Base-by-base conservation (phyloP, 23 red algal species). In the Gracilaria domingensis region DNA sequence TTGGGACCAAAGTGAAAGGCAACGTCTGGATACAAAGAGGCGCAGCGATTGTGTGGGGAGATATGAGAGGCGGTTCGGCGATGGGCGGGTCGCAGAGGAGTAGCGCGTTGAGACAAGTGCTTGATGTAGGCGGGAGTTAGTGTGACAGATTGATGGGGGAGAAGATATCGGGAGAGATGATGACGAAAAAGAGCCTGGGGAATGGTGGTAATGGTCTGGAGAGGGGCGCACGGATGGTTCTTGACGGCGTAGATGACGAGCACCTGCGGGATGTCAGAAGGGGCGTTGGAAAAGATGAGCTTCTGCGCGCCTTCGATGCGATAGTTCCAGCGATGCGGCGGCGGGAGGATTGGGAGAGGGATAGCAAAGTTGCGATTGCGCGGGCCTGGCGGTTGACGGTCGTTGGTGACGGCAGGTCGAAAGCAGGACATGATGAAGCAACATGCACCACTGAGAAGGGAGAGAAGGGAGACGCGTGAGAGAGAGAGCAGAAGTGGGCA, bases 1-100 rank as follows among this genome's bases (percentile, higher is more conserved):
- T 80, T 62, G 28, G 50, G 50, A 42, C 87, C 87, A 66, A 90
- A 90, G 73, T 75, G 74, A 35, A 64, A 81, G 20, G 87, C 87
- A 30, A 81, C 26, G 76, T 90, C 87, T 49, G 76, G 76, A 53
- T 49, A 53, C 14, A 90, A 57, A 14, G 66, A 55, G 33, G 87
- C 87, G 36, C 18, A 17, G 45, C 59, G 55, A 40, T 71, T 39
- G 64, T 66, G 62, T 21, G 84, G 66, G 23, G 73, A 66, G 59
- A 90, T 80, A 26, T 77, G 55, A 33, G 71, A 70, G 4, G 49
- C 38, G n/a, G 30, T 28, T 79, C 58, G 53, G 44, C 87, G 73
- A 37, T 37, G 33, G 26, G 55, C 14, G 4, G 86, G 87, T 28
- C 87, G 53, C 37, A 66, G 29, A 3, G 73, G 74, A 29, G 71